A percentile compares a stretch with the other conserved stretches of the same genome.
Conservation (phyloP, 2,329 filamentous ascomycete species). For the Ophiognomonia clavigignenti-juglandacearum region DNA sequence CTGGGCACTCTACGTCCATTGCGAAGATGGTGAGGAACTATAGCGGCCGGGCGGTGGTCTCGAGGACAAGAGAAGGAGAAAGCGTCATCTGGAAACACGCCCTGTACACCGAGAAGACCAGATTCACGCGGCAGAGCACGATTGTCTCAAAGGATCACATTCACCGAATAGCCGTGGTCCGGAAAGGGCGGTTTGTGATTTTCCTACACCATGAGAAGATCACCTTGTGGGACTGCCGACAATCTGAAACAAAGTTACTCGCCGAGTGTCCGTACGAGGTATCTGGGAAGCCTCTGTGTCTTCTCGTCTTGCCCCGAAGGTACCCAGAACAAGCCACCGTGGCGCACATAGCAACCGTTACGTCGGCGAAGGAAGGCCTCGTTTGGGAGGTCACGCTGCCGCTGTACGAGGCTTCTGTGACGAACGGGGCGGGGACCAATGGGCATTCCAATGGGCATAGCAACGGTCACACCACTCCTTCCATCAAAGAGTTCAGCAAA, state of each 20-base stretch:
- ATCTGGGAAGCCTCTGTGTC: constrained; percentile 69
- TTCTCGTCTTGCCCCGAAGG: constrained; percentile 66
- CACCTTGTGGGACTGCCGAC: constrained; percentile 74
- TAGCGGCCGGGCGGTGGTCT: constrained; percentile 74
- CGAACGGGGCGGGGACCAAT: constrained; percentile 5
- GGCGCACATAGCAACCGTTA: constrained; percentile 76
- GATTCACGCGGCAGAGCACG: constrained; percentile 61
- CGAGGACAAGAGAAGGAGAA: constrained; percentile 72
- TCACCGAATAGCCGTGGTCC: constrained; percentile 72
- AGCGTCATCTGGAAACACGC: constrained; percentile 78
- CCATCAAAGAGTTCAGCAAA: constrained; percentile 61
- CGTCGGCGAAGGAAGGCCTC: constrained; percentile 70
- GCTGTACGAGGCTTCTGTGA: constrained; percentile 27
- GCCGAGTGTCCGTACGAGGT: constrained; percentile 54
- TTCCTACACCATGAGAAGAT: constrained; percentile 69
- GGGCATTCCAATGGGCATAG: constrained; percentile 16
- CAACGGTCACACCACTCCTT: constrained; percentile 30
- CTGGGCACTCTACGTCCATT: constrained; percentile 75
- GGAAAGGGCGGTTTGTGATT: constrained; percentile 74
- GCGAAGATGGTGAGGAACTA: constrained; percentile 85
- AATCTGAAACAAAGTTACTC: constrained; percentile 52
- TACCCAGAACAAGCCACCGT: constrained; percentile 51
- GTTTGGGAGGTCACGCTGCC: constrained; percentile 75
- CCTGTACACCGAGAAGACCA: constrained; percentile 42
- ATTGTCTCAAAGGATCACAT: constrained; percentile 67